phyloP scores from a whole-genome alignment of 2,329 filamentous ascomycete species.

The Colletotrichum liriopes region DNA sequence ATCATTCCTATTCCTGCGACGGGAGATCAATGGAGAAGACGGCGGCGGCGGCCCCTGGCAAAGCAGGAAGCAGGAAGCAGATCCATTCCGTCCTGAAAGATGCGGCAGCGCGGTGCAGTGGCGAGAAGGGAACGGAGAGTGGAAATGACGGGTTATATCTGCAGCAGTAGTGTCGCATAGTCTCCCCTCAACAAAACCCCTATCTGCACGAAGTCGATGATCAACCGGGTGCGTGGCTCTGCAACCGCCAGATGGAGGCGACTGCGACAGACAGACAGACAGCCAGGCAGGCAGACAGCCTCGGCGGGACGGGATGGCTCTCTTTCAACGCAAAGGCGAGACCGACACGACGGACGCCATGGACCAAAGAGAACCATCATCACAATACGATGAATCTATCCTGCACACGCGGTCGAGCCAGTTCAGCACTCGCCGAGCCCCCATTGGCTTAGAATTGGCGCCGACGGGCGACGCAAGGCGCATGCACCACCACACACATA shows the following conservation, averaged over 20 bases:
- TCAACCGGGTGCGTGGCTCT: neutral
- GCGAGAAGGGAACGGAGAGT: neutral
- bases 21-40: too few species aligned
- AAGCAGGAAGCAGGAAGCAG: neutral
- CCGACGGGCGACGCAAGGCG: conserved; percentile 33
- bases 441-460: conserved; percentile 39
- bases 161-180: conserved; percentile 12
- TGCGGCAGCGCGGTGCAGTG: conserved; percentile 1
- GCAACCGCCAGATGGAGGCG: neutral
- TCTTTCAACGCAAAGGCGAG: neutral
- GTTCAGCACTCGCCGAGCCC: conserved; percentile 12
- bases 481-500: conserved; percentile 20
- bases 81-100: conserved; percentile 11
- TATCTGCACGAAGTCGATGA: neutral
- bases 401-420: conserved; percentile 25
- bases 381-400: conserved; percentile 15
- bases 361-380: conserved; percentile 2
- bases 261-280: neutral
- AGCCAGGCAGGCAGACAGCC: neutral
- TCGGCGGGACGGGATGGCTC: neutral
- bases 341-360: neutral
- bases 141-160: conserved; percentile 19
- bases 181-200: neutral
- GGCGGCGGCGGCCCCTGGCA: neutral
- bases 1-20: neutral